Base-by-base conservation (phyloP, 2,329 filamentous ascomycete genomes). In the Elsinoe batatas region DNA sequence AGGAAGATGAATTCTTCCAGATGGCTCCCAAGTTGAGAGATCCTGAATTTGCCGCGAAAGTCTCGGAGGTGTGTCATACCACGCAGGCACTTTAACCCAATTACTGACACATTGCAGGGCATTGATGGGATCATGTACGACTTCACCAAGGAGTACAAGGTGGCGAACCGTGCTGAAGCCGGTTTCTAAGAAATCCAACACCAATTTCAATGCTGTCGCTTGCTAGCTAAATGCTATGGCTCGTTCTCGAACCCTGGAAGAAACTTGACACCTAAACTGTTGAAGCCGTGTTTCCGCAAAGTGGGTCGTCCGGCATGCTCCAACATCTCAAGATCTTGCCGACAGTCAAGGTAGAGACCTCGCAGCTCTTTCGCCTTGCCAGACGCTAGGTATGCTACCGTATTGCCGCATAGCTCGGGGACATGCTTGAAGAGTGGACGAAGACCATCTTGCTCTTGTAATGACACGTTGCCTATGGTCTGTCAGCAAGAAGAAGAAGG, bases 1-100 rank as follows among this genome's bases (percentile, higher is more conserved):
- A 18, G 12, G 44, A 49, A 13, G 44, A 49, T n/a, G 44, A 49
- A n/a, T 49, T 49, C 32, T 49, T 49, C 44, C 18, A 49, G 22
- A 49, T 49, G 44, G 44, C 44, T 6, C 44, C 44, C 8, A 32
- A 22, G 26, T 33, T 49, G 20, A 32, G 33, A 26, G 44, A 49
- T 15, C 17, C 44, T 8, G 22, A 33, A 17, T 32, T 49, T 17
- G 44, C 44, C 15, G 44, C 44, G 5, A 32, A 49, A 15, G 7
- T 49, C 18, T 49, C 44, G 15, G 26, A 18, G 22, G 44, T 49
- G 22, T 8, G 42, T 46, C 17, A 15, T 26, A 6, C 7, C 18
- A 20, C 6, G 10, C 13, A 20, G 26, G 13, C 8, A 26, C 2
- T 10, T 6, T 18, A 4, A 7, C 6, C 10, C 3, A 17, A n/a